phyloP scores from a whole-genome alignment of 768 basidiomycete species.

The Plicaturopsis crispa region DNA sequence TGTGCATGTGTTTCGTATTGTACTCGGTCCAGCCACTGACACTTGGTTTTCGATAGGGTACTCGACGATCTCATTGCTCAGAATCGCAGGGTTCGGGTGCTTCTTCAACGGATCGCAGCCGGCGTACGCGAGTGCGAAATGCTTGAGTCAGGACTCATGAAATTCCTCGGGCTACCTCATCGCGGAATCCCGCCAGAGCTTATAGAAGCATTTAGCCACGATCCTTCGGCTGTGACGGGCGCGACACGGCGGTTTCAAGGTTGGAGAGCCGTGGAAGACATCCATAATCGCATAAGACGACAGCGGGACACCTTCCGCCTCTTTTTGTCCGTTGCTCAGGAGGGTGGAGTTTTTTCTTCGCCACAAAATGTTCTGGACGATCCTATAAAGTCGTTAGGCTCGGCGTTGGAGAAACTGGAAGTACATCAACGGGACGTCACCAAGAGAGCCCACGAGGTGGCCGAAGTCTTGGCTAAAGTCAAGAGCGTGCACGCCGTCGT shows the following conservation, averaged over 20 bases:
- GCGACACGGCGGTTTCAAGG: conserved; percentile 52
- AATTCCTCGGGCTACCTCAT: conserved; percentile 38
- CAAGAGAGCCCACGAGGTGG: conserved; percentile 40
- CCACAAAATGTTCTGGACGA: conserved; percentile 42
- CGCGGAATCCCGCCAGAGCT: conserved; percentile 54
- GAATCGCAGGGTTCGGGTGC: conserved; percentile 62
- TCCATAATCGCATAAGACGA: conserved; percentile 50
- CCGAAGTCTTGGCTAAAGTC: conserved; percentile 40
- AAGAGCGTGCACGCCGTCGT: conserved; percentile 46
- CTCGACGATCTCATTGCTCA: conserved; percentile 51
- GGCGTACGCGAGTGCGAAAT: conserved; percentile 61
- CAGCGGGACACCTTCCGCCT: conserved; percentile 48
- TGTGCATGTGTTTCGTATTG: conserved; percentile 13
- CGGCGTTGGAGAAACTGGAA: conserved; percentile 44
- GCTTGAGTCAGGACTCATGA: conserved; percentile 44
- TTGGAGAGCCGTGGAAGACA: conserved; percentile 74
- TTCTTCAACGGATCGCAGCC: conserved; percentile 57
- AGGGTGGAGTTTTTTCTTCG: conserved; percentile 5
- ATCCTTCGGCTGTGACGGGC: conserved; percentile 70
- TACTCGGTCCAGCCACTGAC: neutral
- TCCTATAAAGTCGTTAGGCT: conserved; percentile 42
- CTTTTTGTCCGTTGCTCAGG: conserved; percentile 28
- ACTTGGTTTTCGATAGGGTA: conserved; percentile 35
- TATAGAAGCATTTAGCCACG: conserved; percentile 67
- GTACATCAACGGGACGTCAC: conserved; percentile 35